These are phyloP conservation scores for Didymella pinodella DNA, from an alignment of 2,329 filamentous ascomycete genomes.

Conservation along the genomic window DNA sequence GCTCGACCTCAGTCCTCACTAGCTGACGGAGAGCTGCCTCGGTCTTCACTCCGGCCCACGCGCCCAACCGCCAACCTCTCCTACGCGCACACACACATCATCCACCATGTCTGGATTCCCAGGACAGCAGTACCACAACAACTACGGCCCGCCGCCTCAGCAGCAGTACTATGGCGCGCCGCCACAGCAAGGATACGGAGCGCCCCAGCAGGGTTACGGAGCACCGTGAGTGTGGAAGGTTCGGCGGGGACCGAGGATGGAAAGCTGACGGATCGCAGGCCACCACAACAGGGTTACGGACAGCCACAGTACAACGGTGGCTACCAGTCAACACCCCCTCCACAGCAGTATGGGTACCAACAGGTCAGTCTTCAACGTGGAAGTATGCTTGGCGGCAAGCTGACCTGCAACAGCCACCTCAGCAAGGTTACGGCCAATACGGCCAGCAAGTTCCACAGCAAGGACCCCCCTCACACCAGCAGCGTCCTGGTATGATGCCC, in stretches of 20 bases:
- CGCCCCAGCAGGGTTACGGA: conserved; percentile 33
- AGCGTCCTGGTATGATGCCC: conserved; percentile 60
- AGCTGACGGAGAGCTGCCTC: conserved; percentile 13
- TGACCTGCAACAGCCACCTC: conserved; percentile 45
- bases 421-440: conserved; percentile 43
- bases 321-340: conserved; percentile 51
- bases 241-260: neutral
- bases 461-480: conserved; percentile 33
- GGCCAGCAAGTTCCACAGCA: conserved; percentile 33
- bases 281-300: conserved; percentile 50
- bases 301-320: conserved; percentile 52
- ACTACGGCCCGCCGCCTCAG: conserved; percentile 43
- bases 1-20: neutral
- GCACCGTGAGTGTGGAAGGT: conserved; percentile 35
- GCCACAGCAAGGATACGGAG: conserved; percentile 31
- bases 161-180: conserved; percentile 42
- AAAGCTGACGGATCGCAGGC: conserved; percentile 30
- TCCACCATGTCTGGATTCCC: conserved; percentile 51
- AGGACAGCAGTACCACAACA: conserved; percentile 54
- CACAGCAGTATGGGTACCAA: conserved; percentile 55
- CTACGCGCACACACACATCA: conserved; percentile 14
- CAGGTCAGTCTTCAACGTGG: conserved; percentile 41
- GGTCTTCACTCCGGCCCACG: conserved; percentile 8
- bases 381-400: conserved; percentile 6
- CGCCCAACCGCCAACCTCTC: conserved; percentile 6